Base-by-base conservation (phyloP, 192 early-diverging fungal species). In the Neocallimastix lanati region DNA sequence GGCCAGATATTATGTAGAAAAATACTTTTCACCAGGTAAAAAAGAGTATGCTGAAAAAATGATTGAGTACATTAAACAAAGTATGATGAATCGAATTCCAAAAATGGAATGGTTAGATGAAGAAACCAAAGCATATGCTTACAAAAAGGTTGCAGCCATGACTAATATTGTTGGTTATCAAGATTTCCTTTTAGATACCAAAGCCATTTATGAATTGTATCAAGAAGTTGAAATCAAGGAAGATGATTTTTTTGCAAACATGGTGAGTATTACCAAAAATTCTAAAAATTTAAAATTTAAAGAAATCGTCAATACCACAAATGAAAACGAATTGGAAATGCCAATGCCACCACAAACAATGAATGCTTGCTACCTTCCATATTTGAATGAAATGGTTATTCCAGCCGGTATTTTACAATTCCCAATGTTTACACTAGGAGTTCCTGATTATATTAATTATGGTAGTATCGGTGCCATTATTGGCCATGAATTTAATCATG, bases 401-500 rank as follows among this genome's bases (percentile, higher is more conserved):
- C 88, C 88, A 14, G 88, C 88, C 30, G 88, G 88, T 79, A 87
- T 93, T 77, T 78, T 93, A 13, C 91, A 92, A 77, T 84, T 82
- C 4, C 92, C 93, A 7, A 85, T 92, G 36, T 94, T 89, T 79
- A 85, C 86, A 78, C 37, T 82, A 0, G 30, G 81, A 11, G 88
- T 85, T 77, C 90, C 91, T 16, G 84, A 83, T 77, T 86, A 86
- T 50, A 37, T 94, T 77, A 92, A 93, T 79, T 94, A 89, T 84
- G 93, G 92, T n/a, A 85, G 85, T 13, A 86, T 93, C 28, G 93
- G 93, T n/a, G 83, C 87, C 50, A 86, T 94, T 28, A 88, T 92
- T 35, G 93, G 93, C 7, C 93, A 94, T 81, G 93, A 94, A 81
- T 82, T 93, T 18, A 89, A 3, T 86, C 93, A 93, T 78, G 93